Conservation (phyloP, 805 yeast species). For the Kazachstania psychrophila region DNA sequence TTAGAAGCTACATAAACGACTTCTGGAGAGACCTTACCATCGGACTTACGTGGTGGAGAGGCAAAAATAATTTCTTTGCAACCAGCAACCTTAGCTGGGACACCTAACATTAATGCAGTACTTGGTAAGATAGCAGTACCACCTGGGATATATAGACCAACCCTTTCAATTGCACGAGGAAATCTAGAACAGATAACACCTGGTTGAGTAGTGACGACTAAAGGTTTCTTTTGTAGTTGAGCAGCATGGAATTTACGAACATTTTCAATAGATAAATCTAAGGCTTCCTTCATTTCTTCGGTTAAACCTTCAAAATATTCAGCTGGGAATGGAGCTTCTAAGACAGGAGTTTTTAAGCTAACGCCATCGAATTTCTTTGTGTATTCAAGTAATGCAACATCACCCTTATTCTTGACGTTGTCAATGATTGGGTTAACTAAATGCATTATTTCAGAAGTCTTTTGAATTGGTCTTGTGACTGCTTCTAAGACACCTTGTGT, state of each 20-base stretch:
- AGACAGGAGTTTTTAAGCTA: conserved; percentile 55
- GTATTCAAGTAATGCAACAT: conserved; percentile 75
- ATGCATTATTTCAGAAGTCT: conserved; percentile 85
- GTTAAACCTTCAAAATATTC: conserved; percentile 64
- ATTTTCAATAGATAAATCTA: conserved; percentile 82
- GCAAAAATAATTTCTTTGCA: conserved; percentile 88
- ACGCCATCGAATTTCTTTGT: conserved; percentile 92
- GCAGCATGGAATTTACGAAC: conserved; percentile 90
- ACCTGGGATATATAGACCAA: conserved; percentile 96
- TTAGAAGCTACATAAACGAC: conserved; percentile 96
- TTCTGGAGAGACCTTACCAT: conserved; percentile 92
- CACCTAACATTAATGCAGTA: conserved; percentile 96
- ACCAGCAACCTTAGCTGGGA: conserved; percentile 97
- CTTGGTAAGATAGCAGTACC: conserved; percentile 98
- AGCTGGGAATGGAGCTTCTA: conserved; percentile 79
- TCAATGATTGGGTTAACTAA: conserved; percentile 85
- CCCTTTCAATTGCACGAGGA: conserved; percentile 88
- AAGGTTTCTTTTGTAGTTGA: conserved; percentile 63
- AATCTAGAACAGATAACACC: conserved; percentile 93
- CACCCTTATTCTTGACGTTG: conserved; percentile 69
- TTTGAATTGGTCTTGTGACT: conserved; percentile 89
- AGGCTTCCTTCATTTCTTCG: conserved; percentile 69
- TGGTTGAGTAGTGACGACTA: conserved; percentile 84
- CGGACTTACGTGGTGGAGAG: conserved; percentile 81
- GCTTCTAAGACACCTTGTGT: conserved; percentile 46